Evolutionary conservation across 2,329 filamentous ascomycete genomes (phyloP).

Genomic region (Lecanicillium sp.): DNA sequence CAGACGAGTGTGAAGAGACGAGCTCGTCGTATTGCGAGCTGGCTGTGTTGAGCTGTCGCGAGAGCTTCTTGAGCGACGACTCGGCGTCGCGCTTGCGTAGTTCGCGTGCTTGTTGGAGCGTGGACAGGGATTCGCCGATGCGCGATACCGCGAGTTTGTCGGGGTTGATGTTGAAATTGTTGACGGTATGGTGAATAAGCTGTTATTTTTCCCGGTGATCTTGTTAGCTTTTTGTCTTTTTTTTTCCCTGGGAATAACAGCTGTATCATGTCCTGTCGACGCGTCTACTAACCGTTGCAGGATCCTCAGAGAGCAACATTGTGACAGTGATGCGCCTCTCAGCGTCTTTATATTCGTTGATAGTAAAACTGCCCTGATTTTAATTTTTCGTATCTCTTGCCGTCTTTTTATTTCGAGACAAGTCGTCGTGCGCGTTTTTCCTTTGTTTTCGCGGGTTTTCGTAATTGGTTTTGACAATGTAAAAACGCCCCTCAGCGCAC

Average conservation of each 20-base stretch:
- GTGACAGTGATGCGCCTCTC: slow-evolving; percentile 27
- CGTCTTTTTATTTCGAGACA: not conserved
- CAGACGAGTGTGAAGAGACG: slow-evolving; percentile 63
- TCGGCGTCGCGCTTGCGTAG: slow-evolving; percentile 66
- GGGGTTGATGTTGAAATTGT: slow-evolving; percentile 89
- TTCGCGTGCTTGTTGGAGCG: slow-evolving; percentile 76
- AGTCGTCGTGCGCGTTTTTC: not conserved
- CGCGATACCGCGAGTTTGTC: slow-evolving; percentile 80
- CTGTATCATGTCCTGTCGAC: not conserved
- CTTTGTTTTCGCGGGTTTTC: not conserved
- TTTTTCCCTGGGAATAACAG: not conserved
- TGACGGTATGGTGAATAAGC: slow-evolving; percentile 86
- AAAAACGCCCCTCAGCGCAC: not conserved
- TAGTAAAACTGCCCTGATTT: too few relatives aligned
- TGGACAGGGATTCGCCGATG: slow-evolving; percentile 73
- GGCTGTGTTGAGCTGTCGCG: slow-evolving; percentile 67
- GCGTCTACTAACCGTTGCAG: slow-evolving; percentile 59
- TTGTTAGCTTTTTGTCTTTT: too few relatives aligned
- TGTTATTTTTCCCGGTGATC: slow-evolving; percentile 27
- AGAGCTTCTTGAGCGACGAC: slow-evolving; percentile 59
- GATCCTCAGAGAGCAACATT: slow-evolving; percentile 94
- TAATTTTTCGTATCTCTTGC: too few relatives aligned
- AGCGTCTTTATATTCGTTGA: not conserved
- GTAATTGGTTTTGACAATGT: not conserved
- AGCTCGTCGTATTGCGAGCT: slow-evolving; percentile 71